Conservation (phyloP, 495 filamentous ascomycete genomes). For the Platismatia glauca region DNA sequence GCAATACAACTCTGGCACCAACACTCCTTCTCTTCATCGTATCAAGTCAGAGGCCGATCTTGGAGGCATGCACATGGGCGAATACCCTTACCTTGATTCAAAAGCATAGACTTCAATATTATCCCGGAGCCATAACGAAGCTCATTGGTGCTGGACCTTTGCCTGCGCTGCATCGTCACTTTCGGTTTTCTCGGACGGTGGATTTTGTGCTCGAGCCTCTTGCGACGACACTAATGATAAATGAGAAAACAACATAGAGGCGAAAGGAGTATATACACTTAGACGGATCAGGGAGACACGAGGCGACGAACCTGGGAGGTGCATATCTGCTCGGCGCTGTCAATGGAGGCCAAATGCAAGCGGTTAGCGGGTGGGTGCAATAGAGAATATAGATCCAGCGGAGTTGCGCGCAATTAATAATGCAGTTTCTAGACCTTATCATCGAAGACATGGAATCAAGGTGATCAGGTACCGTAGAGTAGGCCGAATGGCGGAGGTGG, state of each 20-base stretch:
- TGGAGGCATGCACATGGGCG: not conserved
- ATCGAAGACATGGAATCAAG: not conserved
- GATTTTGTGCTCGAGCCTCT: constrained; percentile 8
- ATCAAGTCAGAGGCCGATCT: constrained; percentile 21
- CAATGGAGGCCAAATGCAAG: not conserved
- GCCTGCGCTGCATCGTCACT: constrained; percentile 6
- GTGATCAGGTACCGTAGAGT: not conserved
- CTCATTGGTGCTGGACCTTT: not conserved
- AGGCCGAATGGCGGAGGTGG: not conserved
- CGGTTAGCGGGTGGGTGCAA: not conserved
- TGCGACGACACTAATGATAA: constrained; percentile 12
- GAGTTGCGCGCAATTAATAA: not conserved
- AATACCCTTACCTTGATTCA: not conserved
- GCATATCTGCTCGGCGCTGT: constrained; percentile 10
- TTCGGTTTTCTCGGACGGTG: not conserved
- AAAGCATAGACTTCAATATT: constrained; percentile 7
- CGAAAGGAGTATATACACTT: not conserved
- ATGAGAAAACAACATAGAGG: constrained; percentile 10
- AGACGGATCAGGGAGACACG: not conserved
- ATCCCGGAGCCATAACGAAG: not conserved
- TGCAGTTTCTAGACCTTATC: not conserved
- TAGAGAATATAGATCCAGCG: not conserved
- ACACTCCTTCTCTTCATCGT: constrained; percentile 17
- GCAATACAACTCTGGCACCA: constrained; percentile 17
- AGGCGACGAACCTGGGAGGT: constrained; percentile 2